Base-by-base conservation (phyloP, 371 early-diverging fungal genomes). In the Batkoa obscura region DNA sequence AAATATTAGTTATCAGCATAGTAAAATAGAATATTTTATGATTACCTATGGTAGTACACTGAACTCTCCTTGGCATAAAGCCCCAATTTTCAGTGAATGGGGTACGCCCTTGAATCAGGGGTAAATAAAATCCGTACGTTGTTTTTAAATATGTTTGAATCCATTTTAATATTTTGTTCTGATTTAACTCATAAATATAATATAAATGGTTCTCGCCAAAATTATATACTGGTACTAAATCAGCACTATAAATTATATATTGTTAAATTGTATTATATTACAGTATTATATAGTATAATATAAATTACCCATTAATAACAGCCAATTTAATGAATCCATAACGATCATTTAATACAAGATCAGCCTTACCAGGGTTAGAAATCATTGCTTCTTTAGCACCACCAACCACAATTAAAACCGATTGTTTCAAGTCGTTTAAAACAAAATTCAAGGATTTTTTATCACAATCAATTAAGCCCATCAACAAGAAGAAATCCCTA, bases 181-280 rank as follows among this genome's bases (percentile, higher is more conserved):
- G n/a, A n/a, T n/a, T n/a, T n/a, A n/a, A n/a, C n/a, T n/a, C n/a
- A n/a, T n/a, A n/a, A n/a, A n/a, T n/a, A n/a, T n/a, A n/a, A n/a
- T 78, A 88, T 8, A 88, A 57, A 38, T 89, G 85, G 64, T 87
- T 88, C 63, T 89, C 88, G 38, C 89, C 89, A 72, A 89, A 87
- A 0, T 78, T 74, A 59, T 83, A 76, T 0, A 79, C 71, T 3
- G 89, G 89, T 0, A 84, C 83, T 30, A 88, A 60, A 6, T 72
- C 68, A 13, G 81, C 80, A 1, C 72, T 64, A 45, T 38, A 13
- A 2, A 41, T 31, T 41, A 2, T 8, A 46, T 35, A 15, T 10
- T 4, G 4, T 8, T 10, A 15, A 3, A 4, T 8, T 8, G 6
- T 5, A 48, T 6, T 48, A 48, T 8, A n/a, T n/a, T n/a, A n/a